Base-by-base conservation (phyloP, 805 yeast species). In the Saturnispora bothae region DNA sequence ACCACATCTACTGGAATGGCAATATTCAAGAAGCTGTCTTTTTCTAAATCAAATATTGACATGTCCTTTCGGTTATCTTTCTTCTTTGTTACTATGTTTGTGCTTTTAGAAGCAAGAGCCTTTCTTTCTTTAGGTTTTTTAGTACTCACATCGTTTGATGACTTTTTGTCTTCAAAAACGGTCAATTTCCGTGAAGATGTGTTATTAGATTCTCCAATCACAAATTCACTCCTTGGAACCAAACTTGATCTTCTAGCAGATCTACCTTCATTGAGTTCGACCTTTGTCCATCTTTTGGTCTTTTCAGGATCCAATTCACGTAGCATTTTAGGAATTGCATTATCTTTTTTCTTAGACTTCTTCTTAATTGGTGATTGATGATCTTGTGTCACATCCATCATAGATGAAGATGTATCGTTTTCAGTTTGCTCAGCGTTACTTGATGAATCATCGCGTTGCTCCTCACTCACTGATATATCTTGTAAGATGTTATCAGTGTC, bases 211-310 rank as follows among this genome's bases (percentile, higher is more conserved):
- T 26, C 15, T 7, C 15, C 46, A 89, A 65, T 13, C 73, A 75
- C 46, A 89, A 65, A 51, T 94, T 69, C 78, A 79, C 67, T 51
- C 81, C 82, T 13, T 68, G 71, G 28, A 81, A 63, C 38, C 80
- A 55, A 1, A 88, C 75, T 0, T 86, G 85, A 25, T 17, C 75
- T 60, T 18, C 84, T 64, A 36, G 47, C 50, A 40, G 42, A 40
- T 42, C 45, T 21, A 39, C 33, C 12, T 41, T 38, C 38, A n/a
- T 26, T 26, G 15, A 26, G 6, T 5, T 26, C 28, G 12, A 26
- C 28, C 12, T n/a, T 26, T 7, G 31, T 15, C 46, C 43, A 36
- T 15, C 36, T 51, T 17, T 50, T 46, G 1, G 49, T 44, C 22
- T 48, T 43, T 23, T 51, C 47, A 2, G 53, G 43, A 5, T 46